Evolutionary conservation across 83 land plant species (phyloP).

Genomic region (Picea engelmannii): DNA sequence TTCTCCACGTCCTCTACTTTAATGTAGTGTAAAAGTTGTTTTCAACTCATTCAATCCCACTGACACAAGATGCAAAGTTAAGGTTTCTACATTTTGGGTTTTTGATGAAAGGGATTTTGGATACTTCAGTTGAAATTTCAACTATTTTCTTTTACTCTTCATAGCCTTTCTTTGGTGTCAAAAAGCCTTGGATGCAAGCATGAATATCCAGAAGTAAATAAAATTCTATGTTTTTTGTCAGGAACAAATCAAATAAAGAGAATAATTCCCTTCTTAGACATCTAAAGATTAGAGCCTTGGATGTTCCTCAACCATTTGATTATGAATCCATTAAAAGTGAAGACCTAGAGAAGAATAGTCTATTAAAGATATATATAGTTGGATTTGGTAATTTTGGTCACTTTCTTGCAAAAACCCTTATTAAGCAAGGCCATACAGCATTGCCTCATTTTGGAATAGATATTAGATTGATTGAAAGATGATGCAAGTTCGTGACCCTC

Average conservation of each 20-base stretch:
- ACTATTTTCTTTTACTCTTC: not conserved
- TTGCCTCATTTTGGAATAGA: slow-evolving; percentile 71
- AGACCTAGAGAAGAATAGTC: slow-evolving; percentile 1
- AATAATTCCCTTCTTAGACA: not conserved
- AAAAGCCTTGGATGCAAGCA: not conserved
- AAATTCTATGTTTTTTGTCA: not conserved
- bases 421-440: slow-evolving; percentile 24
- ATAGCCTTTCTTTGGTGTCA: not conserved
- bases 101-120: not conserved
- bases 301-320: slow-evolving; percentile 32
- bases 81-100: too few relatives aligned
- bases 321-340: not conserved
- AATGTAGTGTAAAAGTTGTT: too few relatives aligned
- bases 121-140: not conserved
- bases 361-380: slow-evolving; percentile 35
- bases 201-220: not conserved
- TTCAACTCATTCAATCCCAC: too few relatives aligned
- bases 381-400: slow-evolving; percentile 63
- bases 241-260: not conserved
- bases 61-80: too few relatives aligned
- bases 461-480: slow-evolving; percentile 36
- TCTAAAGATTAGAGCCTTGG: slow-evolving; percentile 17
- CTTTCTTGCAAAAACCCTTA: slow-evolving; percentile 42
- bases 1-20: too few relatives aligned
- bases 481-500: too few relatives aligned